A percentile compares a stretch with the other conserved stretches of the same genome.
Conservation (phyloP, 495 filamentous ascomycete species). For the Echria macrotheca region DNA sequence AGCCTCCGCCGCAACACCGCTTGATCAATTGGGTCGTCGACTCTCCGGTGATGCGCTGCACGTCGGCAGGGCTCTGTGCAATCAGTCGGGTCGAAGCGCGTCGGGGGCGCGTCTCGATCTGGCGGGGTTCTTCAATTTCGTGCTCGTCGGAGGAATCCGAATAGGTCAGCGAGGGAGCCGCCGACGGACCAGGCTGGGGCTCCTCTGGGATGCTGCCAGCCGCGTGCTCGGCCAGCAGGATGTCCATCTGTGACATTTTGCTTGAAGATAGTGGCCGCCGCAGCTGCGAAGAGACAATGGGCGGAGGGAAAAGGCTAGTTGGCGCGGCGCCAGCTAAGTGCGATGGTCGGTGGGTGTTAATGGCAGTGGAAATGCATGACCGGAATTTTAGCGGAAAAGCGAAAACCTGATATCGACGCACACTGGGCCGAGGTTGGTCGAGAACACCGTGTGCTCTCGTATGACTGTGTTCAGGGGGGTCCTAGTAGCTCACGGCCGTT, state of each 20-base stretch:
- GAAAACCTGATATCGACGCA: conserved; percentile 10
- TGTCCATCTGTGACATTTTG: conserved; percentile 27
- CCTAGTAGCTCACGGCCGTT: no score
- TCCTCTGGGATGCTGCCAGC: conserved; percentile 34
- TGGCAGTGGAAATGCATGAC: conserved; percentile 8
- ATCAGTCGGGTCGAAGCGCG: conserved; percentile 79
- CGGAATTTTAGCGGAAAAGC: conserved; percentile 10
- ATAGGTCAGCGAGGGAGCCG: conserved; percentile 46
- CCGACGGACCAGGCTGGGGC: conserved; percentile 29
- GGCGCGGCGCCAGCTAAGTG: no score
- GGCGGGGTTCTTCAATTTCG: conserved; percentile 33
- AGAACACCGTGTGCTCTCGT: conserved; percentile 1
- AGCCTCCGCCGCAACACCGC: conserved; percentile 91
- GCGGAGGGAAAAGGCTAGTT: neutral
- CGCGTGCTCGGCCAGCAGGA: conserved; percentile 23
- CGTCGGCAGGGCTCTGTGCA: conserved; percentile 67
- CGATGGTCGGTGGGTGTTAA: neutral
- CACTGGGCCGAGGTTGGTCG: conserved; percentile 2
- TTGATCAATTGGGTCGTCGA: conserved; percentile 54
- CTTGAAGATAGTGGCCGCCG: neutral
- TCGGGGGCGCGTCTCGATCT: conserved; percentile 42
- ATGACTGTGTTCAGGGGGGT: conserved; percentile 1
- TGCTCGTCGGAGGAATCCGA: conserved; percentile 44
- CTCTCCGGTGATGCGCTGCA: conserved; percentile 62
- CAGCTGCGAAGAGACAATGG: neutral